phyloP scores from a whole-genome alignment of 768 basidiomycete genomes.

The Sarcodon aspratus region DNA sequence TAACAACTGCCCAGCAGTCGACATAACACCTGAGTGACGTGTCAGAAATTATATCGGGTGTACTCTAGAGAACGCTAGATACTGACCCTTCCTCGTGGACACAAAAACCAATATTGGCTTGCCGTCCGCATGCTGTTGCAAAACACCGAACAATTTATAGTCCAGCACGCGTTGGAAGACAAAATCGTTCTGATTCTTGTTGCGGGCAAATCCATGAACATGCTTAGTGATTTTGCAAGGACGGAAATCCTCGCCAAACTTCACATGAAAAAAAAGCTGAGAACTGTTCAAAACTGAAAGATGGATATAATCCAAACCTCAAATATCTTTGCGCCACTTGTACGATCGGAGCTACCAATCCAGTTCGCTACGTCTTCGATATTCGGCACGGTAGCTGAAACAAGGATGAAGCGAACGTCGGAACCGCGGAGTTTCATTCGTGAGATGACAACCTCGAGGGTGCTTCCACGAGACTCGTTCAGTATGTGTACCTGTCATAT shows the following conservation, averaged over 20 bases:
- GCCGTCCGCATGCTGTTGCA: slow-evolving; percentile 61
- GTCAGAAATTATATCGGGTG: slow-evolving; percentile 6
- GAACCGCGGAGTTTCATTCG: slow-evolving; percentile 77
- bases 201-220: slow-evolving; percentile 60
- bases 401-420: slow-evolving; percentile 70
- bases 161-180: slow-evolving; percentile 63
- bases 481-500: slow-evolving; percentile 74
- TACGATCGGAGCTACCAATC: slow-evolving; percentile 44
- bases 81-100: slow-evolving; percentile 72
- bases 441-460: slow-evolving; percentile 88
- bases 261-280: background rate
- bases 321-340: slow-evolving; percentile 49
- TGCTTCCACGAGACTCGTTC: slow-evolving; percentile 83
- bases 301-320: slow-evolving; percentile 34
- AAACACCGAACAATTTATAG: slow-evolving; percentile 55
- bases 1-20: slow-evolving; percentile 67
- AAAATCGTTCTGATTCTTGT: slow-evolving; percentile 66
- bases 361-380: slow-evolving; percentile 82
- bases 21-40: slow-evolving; percentile 24
- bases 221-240: slow-evolving; percentile 70
- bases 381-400: slow-evolving; percentile 93
- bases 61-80: background rate
- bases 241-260: slow-evolving; percentile 92
- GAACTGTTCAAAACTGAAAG: background rate
- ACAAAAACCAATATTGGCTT: slow-evolving; percentile 88